phyloP scores from a whole-genome alignment of 805 yeast species.

The Pichia occidentalis region DNA sequence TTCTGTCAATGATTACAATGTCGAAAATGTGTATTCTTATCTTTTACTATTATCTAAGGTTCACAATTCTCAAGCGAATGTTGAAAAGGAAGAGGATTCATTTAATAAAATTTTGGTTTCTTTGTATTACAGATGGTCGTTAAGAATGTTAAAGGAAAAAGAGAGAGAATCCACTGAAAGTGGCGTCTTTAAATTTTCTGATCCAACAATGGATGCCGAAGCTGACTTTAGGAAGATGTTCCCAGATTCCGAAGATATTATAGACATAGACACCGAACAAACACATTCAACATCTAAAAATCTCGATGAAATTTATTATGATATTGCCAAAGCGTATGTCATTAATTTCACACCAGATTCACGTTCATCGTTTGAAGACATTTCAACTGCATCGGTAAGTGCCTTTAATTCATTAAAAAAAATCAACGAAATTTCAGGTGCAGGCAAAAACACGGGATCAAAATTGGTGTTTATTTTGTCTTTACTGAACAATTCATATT shows the following conservation, averaged over 20 bases:
- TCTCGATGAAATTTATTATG: slow-evolving; percentile 42
- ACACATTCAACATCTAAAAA: slow-evolving; percentile 14
- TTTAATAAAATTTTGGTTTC: slow-evolving; percentile 47
- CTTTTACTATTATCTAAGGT: slow-evolving; percentile 39
- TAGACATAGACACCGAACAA: slow-evolving; percentile 32
- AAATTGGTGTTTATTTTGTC: slow-evolving; percentile 32
- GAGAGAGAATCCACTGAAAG: slow-evolving; percentile 54
- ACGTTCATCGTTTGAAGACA: slow-evolving; percentile 16
- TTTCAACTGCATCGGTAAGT: slow-evolving; percentile 33
- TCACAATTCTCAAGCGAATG: slow-evolving; percentile 20
- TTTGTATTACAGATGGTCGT: slow-evolving; percentile 75
- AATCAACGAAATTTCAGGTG: slow-evolving; percentile 19
- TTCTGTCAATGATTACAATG: slow-evolving; percentile 38
- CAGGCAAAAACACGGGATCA: slow-evolving; percentile 24
- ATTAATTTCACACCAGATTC: slow-evolving; percentile 30
- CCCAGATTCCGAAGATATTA: slow-evolving; percentile 77
- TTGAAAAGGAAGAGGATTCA: slow-evolving; percentile 16
- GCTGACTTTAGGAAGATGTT: slow-evolving; percentile 75
- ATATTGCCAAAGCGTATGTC: slow-evolving; percentile 45
- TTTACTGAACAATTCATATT: slow-evolving; percentile 30
- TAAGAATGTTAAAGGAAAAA: slow-evolving; percentile 60
- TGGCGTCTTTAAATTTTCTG: slow-evolving; percentile 59
- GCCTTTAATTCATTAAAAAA: slow-evolving; percentile 27
- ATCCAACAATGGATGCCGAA: slow-evolving; percentile 61
- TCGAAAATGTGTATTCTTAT: slow-evolving; percentile 46